A percentile compares a stretch with the other conserved stretches of the same genome.
Evolutionary conservation across 768 basidiomycete species (phyloP).

Genomic region (Tephrocybe sp.): DNA sequence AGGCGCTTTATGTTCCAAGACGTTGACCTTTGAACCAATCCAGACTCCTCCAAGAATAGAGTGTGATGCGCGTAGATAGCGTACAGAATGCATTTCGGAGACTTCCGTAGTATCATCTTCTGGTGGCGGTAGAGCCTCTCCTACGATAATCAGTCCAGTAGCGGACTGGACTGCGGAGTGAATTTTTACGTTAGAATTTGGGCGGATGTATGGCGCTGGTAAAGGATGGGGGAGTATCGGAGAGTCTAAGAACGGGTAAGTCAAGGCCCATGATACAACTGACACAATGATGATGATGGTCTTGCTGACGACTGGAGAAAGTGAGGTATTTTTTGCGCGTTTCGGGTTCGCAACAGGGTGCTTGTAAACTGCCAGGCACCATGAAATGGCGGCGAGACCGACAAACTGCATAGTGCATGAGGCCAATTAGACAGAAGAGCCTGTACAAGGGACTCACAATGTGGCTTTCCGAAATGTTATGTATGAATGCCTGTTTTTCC

Average conservation of each 20-base stretch:
- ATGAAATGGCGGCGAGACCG: conserved; percentile 27
- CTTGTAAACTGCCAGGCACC: conserved; percentile 26
- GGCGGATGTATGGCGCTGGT: conserved; percentile 45
- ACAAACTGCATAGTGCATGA: conserved; percentile 24
- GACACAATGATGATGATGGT: conserved; percentile 25
- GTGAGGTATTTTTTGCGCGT: conserved; percentile 15
- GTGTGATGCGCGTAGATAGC: conserved; percentile 63
- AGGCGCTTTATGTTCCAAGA: conserved; percentile 38
- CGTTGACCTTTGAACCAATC: conserved; percentile 53
- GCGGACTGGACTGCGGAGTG: conserved; percentile 64
- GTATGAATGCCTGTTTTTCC: conserved; percentile 23
- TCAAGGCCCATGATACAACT: conserved; percentile 32
- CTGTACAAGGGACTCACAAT: conserved; percentile 28
- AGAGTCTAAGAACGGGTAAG: conserved; percentile 38
- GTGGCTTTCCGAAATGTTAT: conserved; percentile 33
- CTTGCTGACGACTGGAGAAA: conserved; percentile 23
- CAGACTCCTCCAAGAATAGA: conserved; percentile 77
- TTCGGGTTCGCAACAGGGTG: conserved; percentile 13
- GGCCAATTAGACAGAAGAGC: background rate
- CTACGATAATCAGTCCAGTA: conserved; percentile 86
- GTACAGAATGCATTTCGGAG: conserved; percentile 44
- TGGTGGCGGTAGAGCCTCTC: conserved; percentile 52
- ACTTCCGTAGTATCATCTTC: conserved; percentile 25
- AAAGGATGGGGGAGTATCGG: conserved; percentile 59
- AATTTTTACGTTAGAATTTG: conserved; percentile 55